phyloP scores from a whole-genome alignment of 805 yeast genomes.

The Lachancea kluyveri region DNA sequence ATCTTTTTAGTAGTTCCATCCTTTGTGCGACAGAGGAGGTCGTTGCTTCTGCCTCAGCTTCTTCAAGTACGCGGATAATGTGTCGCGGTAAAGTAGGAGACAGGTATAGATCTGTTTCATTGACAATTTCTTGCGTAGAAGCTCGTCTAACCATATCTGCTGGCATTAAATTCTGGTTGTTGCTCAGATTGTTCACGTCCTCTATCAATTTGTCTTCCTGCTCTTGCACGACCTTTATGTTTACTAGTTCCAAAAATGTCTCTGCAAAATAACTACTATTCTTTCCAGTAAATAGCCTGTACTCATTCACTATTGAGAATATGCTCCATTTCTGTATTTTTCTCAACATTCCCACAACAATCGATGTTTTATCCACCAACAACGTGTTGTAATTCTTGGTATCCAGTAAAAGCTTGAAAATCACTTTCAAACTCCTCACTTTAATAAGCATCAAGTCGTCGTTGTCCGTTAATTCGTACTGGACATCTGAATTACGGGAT shows the following conservation, averaged over 20 bases:
- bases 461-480: slow-evolving; percentile 28
- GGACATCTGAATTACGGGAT: slow-evolving; percentile 3
- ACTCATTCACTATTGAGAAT: slow-evolving; percentile 78
- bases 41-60: slow-evolving; percentile 16
- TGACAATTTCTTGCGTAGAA: slow-evolving; percentile 16
- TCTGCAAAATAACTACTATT: slow-evolving; percentile 76
- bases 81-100: slow-evolving; percentile 27
- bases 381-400: slow-evolving; percentile 57
- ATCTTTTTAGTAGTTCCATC: slow-evolving; percentile 12
- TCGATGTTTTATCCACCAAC: slow-evolving; percentile 72
- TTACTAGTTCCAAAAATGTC: slow-evolving; percentile 69
- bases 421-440: slow-evolving; percentile 54
- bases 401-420: slow-evolving; percentile 62
- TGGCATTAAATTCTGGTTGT: background rate
- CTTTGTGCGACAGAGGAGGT: slow-evolving; percentile 5
- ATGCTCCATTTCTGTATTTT: slow-evolving; percentile 86
- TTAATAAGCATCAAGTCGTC: slow-evolving; percentile 77
- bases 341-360: slow-evolving; percentile 75
- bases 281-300: slow-evolving; percentile 66
- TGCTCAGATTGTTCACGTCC: background rate
- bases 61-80: slow-evolving; percentile 20
- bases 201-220: slow-evolving; percentile 7
- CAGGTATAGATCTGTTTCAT: slow-evolving; percentile 24
- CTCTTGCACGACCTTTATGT: slow-evolving; percentile 32
- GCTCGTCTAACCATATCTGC: slow-evolving; percentile 6